These are phyloP conservation scores for Musa troglodytarum DNA, from an alignment of 176 grass and related monocot genomes.

Conservation along the genomic window DNA sequence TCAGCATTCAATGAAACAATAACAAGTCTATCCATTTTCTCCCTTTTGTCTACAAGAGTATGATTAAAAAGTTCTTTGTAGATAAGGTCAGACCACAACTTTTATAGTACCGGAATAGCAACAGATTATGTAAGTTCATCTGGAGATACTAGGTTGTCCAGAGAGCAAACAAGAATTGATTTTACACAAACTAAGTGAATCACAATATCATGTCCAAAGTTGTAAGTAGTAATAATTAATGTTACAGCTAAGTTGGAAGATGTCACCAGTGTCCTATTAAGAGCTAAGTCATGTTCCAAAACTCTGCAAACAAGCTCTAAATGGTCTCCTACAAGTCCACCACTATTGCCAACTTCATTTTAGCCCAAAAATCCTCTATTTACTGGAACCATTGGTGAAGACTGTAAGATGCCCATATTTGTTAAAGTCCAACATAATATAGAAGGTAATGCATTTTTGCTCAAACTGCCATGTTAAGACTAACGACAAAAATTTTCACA, in stretches of 20 bases:
- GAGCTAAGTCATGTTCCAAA: not conserved
- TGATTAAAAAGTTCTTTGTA: not conserved
- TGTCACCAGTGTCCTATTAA: not conserved
- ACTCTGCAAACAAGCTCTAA: not conserved
- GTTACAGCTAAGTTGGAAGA: not conserved
- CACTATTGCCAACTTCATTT: not conserved
- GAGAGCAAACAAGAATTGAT: not conserved
- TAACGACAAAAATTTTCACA: too few relatives aligned
- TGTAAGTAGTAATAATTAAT: not conserved
- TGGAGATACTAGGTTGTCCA: not conserved
- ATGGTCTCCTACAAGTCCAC: not conserved
- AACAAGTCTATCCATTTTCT: not conserved
- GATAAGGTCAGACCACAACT: not conserved
- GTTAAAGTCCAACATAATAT: too few relatives aligned
- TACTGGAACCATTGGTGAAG: too few relatives aligned
- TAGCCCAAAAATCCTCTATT: too few relatives aligned
- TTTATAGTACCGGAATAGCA: not conserved
- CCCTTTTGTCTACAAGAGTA: not conserved
- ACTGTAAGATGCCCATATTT: too few relatives aligned
- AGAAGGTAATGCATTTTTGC: too few relatives aligned
- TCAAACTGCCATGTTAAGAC: too few relatives aligned
- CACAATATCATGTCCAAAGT: not conserved
- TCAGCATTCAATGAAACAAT: not conserved
- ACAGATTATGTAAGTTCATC: not conserved
- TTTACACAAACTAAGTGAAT: not conserved